Base-by-base conservation (phyloP, 169 alveolate species). In the Plasmodium gallinaceum region DNA sequence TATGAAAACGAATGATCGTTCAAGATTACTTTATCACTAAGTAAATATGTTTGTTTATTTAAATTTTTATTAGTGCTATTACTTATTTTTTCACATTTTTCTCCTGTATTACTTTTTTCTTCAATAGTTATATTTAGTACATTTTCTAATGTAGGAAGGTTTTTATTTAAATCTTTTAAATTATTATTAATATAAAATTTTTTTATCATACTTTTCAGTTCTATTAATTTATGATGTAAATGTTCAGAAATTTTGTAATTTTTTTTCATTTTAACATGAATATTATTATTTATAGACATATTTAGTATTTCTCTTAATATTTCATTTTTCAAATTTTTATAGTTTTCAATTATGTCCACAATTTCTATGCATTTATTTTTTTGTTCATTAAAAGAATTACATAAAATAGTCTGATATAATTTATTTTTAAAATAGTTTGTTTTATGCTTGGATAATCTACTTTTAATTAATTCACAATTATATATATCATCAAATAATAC, bases 391-490 rank as follows among this genome's bases (percentile, higher is more conserved):
- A 24, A 24, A 22, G 70, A 22, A 61, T 22, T 22, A 12, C 24
- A 18, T 48, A 74, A 74, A 5, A 52, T 60, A 46, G 58, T 42
- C 7, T 46, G 74, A 48, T 60, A 60, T n/a, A 74, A 26, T 32
- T 37, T 43, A 22, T 58, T 78, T 57, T 78, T 78, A 51, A 65
- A 64, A 32, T 78, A 65, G 2, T 54, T 78, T 16, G 22, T 78
- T 48, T 45, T 48, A 24, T 39, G 12, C 6, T 39, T 52, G 7
- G 24, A 9, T 48, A 78, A 46, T 65, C 78, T 54, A 24, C 70
- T 46, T 65, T 65, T 78, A 45, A 78, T 65, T 46, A 78, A 6
- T 78, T 78, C 89, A 37, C 89, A 78, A 48, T 78, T 78, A 54
- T 78, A 78, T 48, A 78, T 78, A 39, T 78, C 89, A 57, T 78